Base-by-base conservation (phyloP, 2,329 filamentous ascomycete genomes). In the Pseudopithomyces maydicus region DNA sequence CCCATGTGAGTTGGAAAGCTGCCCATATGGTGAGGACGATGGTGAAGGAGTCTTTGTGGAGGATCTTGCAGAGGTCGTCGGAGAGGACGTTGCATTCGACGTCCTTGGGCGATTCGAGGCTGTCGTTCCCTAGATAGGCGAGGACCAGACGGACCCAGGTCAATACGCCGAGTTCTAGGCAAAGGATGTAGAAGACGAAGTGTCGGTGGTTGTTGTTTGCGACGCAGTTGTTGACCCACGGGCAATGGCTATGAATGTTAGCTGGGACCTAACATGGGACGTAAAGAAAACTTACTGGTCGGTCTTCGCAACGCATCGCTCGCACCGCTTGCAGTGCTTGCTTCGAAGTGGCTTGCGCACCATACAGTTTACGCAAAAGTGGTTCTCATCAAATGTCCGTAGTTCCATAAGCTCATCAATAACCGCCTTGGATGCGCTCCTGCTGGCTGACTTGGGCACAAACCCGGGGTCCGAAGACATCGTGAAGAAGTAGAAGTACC, bases 141-240 rank as follows among this genome's bases (percentile, higher is more conserved):
- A 94, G 87, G 19, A 88, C 82, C 36, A 97, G 73, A 73, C 84
- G 86, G 63, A 96, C 85, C 64, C 92, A 88, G 1, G 86, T 68
- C 2, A 90, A 63, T 35, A 98, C 89, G 29, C 92, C 92, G 15
- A 90, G 62, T 53, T 92, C 90, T 60, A 99, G 79, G 68, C 79
- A 88, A 41, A 96, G 79, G 17, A 99, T 84, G 74, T 98, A 99
- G 48, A 97, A 80, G 70, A 97, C 90, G 76, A 99, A 99, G 67
- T 97, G 93, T 14, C 95, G 88, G 71, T 98, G 90, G 74, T 98
- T 99, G 79, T 98, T 98, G 62, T 95, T 86, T 42, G 91, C 95
- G 41, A 99, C 86, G 69, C 95, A 99, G 77, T 97, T 98, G 78
- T 96, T 90, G 22, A 98, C 91, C 95, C 95, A 99, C 0, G 95